These are phyloP conservation scores for Umbilicaria muhlenbergii DNA, from an alignment of 495 filamentous ascomycete species.

Conservation along the genomic window DNA sequence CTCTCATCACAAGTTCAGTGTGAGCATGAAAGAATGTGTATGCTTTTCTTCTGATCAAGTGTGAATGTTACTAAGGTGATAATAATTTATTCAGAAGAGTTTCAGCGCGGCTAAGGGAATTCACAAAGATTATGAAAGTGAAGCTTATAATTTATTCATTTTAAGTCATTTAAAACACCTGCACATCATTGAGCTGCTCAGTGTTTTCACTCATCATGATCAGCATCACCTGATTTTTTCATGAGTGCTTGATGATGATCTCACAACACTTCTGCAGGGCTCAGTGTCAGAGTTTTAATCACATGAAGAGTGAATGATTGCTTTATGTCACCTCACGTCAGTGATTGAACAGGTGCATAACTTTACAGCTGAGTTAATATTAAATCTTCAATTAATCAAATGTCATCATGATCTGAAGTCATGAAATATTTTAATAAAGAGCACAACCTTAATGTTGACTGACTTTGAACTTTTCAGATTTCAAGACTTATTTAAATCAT, in stretches of 20 bases:
- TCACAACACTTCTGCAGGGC: too few relatives aligned
- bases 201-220: background rate
- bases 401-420: conserved; percentile 15
- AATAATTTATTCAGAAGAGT: too few relatives aligned
- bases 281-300: background rate
- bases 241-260: too few relatives aligned
- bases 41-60: too few relatives aligned
- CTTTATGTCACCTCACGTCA: conserved; percentile 1
- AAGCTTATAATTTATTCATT: background rate
- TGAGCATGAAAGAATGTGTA: too few relatives aligned
- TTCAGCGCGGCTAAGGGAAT: too few relatives aligned
- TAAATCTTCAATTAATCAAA: conserved; percentile 1
- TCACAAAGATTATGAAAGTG: too few relatives aligned
- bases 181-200: background rate
- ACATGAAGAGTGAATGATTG: background rate
- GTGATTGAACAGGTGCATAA: conserved; percentile 6
- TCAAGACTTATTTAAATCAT: background rate
- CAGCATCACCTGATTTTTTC: background rate
- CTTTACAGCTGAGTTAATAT: conserved; percentile 1
- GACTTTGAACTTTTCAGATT: conserved; percentile 5
- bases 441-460: conserved; percentile 11
- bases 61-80: too few relatives aligned
- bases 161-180: background rate
- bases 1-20: too few relatives aligned
- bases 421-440: conserved; percentile 11